Evolutionary conservation across 495 filamentous ascomycete species (phyloP), one percentile per base, ranked within the genome.

Genomic region (Hyaloscypha hepaticicola): DNA sequence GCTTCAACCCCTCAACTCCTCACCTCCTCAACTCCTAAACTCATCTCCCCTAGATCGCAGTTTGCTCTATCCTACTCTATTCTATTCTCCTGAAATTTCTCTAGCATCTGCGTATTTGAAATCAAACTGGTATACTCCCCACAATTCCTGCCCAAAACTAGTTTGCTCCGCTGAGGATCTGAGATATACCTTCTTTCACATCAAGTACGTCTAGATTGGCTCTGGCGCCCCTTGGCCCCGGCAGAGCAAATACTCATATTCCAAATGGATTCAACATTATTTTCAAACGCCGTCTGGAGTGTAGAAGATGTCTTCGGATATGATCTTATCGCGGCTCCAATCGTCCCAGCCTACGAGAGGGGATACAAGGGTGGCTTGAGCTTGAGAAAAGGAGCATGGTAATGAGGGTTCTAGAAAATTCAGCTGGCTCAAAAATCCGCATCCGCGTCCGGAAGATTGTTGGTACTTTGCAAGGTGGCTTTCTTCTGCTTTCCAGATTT

Each of bases 281-380:
- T 66, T 56, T 38, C 58, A 26, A 66, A 66, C 50, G 11, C 55
- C 2, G 61, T 51, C 6, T 14, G 62, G 28, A 61, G 50, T 28
- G 69, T 69, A 2, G 69, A 71, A 14, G 69, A 71, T 24, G 69
- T 66, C 55, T 65, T 71, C 26, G 58, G 64, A 16, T 71, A 63
- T 34, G 69, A 69, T 52, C 64, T 66, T n/a, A 69, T 71, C 38
- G 69, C 66, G 3, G 69, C 69, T 9, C 69, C 66, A 5, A 64
- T 71, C 27, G 14, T 9, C 2, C 31, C 28, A 5, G 21, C n/a
- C 27, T 56, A 14, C 2, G 69, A 66, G 3, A 38, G 14, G 8
- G 69, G 69, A 9, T 71, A 60, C 31, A 71, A 71, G 51, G 69
- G 69, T 8, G 69, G 69, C 1, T 55, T 71, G 26, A 63, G 62